Evolutionary conservation across 768 basidiomycete species (phyloP).

Genomic region (Rickenella mellea): DNA sequence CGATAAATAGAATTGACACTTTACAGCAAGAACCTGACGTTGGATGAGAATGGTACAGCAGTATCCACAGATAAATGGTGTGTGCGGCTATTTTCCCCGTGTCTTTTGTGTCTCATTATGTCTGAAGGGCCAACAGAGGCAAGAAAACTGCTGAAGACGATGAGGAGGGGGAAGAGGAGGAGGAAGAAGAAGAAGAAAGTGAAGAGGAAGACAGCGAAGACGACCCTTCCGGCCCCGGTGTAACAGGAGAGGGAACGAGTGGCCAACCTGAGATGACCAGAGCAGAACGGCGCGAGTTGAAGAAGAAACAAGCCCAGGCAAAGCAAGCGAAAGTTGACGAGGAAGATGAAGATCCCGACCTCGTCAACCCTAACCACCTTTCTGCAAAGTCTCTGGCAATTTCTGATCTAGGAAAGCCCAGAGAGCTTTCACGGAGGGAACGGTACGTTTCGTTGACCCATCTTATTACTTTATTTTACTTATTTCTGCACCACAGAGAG

Average conservation of each 20-base stretch:
- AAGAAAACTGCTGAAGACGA: slow-evolving; percentile 23
- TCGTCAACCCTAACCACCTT: slow-evolving; percentile 69
- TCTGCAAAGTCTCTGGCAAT: slow-evolving; percentile 68
- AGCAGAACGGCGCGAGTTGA: slow-evolving; percentile 65
- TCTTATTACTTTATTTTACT: not conserved
- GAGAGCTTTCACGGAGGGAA: slow-evolving; percentile 56
- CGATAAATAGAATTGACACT: slow-evolving; percentile 3
- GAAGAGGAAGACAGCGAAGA: slow-evolving; percentile 31
- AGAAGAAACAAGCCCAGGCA: slow-evolving; percentile 66
- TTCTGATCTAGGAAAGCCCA: slow-evolving; percentile 57
- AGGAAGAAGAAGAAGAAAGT: slow-evolving; percentile 37
- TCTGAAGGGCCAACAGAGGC: slow-evolving; percentile 12
- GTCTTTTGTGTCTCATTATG: slow-evolving; percentile 3
- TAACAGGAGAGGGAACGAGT: too few relatives aligned
- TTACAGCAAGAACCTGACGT: slow-evolving; percentile 46
- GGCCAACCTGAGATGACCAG: slow-evolving; percentile 61
- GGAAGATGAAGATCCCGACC: slow-evolving; percentile 52
- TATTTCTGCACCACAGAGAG: slow-evolving; percentile 41
- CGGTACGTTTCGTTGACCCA: slow-evolving; percentile 28
- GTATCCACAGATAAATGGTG: slow-evolving; percentile 40
- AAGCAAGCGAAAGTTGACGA: slow-evolving; percentile 36
- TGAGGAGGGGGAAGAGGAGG: slow-evolving; percentile 30
- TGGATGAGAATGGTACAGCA: slow-evolving; percentile 50
- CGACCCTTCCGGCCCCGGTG: slow-evolving; percentile 15
- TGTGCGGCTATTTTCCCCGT: slow-evolving; percentile 6